phyloP scores from a whole-genome alignment of 352 stramenopile species.

The Phytophthora cryptogea region DNA sequence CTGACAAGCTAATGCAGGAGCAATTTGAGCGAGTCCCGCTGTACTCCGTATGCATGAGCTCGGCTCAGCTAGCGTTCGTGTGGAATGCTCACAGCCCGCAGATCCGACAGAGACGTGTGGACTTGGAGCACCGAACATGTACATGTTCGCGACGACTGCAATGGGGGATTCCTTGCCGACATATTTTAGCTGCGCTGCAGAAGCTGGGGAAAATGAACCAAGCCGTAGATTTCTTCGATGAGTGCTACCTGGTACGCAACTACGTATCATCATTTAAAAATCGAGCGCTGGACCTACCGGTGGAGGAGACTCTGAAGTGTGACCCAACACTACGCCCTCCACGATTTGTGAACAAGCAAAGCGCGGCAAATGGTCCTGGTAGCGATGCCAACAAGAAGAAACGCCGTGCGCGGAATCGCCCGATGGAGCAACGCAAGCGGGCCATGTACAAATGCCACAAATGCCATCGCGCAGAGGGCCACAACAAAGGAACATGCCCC shows the following conservation, averaged over 20 bases:
- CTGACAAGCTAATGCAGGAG: conserved; percentile 53
- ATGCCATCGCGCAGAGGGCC: conserved; percentile 51
- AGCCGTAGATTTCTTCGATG: conserved; percentile 51
- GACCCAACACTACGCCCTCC: conserved; percentile 40
- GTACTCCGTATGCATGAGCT: conserved; percentile 54
- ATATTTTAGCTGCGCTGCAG: conserved; percentile 46
- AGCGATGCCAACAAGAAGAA: conserved; percentile 23
- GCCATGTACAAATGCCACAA: conserved; percentile 58
- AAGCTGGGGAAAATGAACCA: conserved; percentile 37
- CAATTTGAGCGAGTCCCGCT: conserved; percentile 37
- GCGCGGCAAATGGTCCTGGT: not conserved
- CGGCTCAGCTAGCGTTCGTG: conserved; percentile 50
- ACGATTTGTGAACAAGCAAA: conserved; percentile 27
- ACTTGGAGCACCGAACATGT: conserved; percentile 54
- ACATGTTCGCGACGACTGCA: conserved; percentile 47
- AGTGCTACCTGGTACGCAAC: conserved; percentile 52
- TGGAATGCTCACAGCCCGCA: conserved; percentile 47
- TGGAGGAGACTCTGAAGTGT: conserved; percentile 37
- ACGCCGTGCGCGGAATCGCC: conserved; percentile 37
- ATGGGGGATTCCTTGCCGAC: conserved; percentile 48
- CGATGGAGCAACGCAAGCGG: conserved; percentile 42
- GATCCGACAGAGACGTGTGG: conserved; percentile 50
- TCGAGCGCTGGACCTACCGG: conserved; percentile 45
- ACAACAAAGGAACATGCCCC: conserved; percentile 58
- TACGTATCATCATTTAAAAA: conserved; percentile 48